Evolutionary conservation across 371 early-diverging fungal species (phyloP).

Genomic region (Dichotomocladium elegans): DNA sequence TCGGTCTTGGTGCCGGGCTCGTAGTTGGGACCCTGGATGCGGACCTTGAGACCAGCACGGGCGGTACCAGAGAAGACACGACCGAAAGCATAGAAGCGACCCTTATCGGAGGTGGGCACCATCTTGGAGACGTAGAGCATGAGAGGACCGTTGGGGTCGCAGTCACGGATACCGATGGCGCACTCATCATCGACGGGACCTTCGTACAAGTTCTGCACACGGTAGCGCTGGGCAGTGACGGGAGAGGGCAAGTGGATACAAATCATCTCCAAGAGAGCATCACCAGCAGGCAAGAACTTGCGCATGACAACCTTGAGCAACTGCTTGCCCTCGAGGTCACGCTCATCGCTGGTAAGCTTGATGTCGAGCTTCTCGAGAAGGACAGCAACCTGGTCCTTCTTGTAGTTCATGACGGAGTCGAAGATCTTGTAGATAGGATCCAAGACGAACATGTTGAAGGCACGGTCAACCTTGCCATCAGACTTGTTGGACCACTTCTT

Average conservation of each 20-base stretch:
- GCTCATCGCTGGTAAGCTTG: conserved; percentile 77
- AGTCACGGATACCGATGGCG: conserved; percentile 82
- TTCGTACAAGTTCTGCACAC: conserved; percentile 94
- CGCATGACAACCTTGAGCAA: conserved; percentile 97
- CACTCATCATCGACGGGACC: conserved; percentile 96
- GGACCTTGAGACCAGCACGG: conserved; percentile 96
- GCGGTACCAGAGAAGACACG: conserved; percentile 99
- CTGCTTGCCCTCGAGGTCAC: conserved; percentile 88
- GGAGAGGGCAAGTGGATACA: conserved; percentile 98
- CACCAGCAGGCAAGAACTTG: conserved; percentile 98
- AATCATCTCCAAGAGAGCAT: conserved; percentile 98
- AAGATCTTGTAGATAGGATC: conserved; percentile 98
- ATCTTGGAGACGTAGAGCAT: conserved; percentile 99
- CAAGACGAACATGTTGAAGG: conserved; percentile 96
- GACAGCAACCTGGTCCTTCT: conserved; percentile 78
- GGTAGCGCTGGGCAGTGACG: conserved; percentile 90
- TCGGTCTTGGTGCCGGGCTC: conserved; percentile 91
- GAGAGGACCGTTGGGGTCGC: conserved; percentile 93
- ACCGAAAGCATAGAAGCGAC: conserved; percentile 99
- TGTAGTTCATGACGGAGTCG: conserved; percentile 91
- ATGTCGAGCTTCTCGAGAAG: conserved; percentile 90
- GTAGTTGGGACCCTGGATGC: conserved; percentile 99
- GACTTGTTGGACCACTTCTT: conserved; percentile 92
- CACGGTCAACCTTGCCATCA: conserved; percentile 87
- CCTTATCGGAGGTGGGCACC: conserved; percentile 99